Base-by-base conservation (phyloP, 306 rosid species). In the Vachellia collinsii region DNA sequence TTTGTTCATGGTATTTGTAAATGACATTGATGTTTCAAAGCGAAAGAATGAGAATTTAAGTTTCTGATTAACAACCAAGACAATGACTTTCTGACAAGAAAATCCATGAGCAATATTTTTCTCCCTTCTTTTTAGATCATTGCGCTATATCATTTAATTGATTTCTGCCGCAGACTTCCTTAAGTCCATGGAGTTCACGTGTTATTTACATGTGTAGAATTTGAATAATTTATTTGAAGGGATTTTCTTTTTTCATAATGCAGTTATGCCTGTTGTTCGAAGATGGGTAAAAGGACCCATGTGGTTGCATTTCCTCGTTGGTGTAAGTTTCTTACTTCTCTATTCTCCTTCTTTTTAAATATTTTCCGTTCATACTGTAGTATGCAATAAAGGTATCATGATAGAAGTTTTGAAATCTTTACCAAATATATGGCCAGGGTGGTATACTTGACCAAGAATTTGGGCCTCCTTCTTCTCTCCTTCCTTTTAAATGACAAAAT, bases 271-370 rank as follows among this genome's bases (percentile, higher is more conserved):
- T 44, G 73, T 83, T 72, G 92, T 94, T 64, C 88, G 68, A 76
- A 88, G 89, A 77, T 67, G 50, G 56, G 82, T 91, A 41, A 94
- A 92, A 85, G 98, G 98, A 71, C 97, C 97, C 7, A 94, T 94
- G 97, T 94, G 97, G 97, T 64, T 94, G 84, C 98, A 94, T 86
- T 94, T 92, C 85, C 88, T 94, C 70, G 47, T 92, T 76, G 98
- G 97, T 37, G 97, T 94, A 91, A 89, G 97, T 76, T 82, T 82
- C 81, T 63, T 47, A 12, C 70, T 72, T 22, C 29, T 68, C 56
- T 22, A 25, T 5, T n/a, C 34, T 39, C 36, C 8, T 12, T 68
- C 22, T 0, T 20, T 20, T 41, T 53, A 3, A 13, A 29, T 48
- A 34, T 41, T 36, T 25, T 75, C 22, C 34, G 66, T 25, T 66